Evolutionary conservation across 2,329 filamentous ascomycete species (phyloP).

Genomic region (Capronia coronata): DNA sequence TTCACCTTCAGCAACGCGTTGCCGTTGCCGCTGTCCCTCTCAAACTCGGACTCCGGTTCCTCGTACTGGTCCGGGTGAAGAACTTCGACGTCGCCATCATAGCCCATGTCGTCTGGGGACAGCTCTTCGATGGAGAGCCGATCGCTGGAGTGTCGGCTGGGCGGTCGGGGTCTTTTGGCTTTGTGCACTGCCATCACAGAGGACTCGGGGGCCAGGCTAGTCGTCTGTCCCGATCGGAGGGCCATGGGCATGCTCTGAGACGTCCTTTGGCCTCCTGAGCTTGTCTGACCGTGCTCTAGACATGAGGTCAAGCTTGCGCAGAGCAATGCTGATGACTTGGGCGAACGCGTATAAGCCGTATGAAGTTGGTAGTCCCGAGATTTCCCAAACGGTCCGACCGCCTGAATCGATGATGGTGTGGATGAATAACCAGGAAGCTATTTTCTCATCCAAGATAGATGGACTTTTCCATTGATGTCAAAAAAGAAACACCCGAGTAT

Average conservation of each 20-base stretch:
- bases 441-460: no score
- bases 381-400: conserved; percentile 65
- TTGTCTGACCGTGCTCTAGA: not conserved
- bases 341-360: no score
- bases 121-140: conserved; percentile 30
- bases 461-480: no score
- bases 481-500: no score
- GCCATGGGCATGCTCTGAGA: not conserved
- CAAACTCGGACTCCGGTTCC: conserved; percentile 28
- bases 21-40: no score
- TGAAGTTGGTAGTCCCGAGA: no score
- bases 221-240: not conserved
- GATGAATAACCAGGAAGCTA: no score
- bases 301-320: not conserved
- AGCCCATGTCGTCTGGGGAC: conserved; percentile 30
- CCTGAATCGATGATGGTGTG: conserved; percentile 41
- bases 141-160: conserved; percentile 27
- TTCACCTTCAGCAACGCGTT: no score
- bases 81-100: conserved; percentile 31
- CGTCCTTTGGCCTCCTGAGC: not conserved
- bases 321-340: no score
- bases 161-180: conserved; percentile 13
- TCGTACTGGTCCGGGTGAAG: conserved; percentile 36
- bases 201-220: not conserved
- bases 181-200: not conserved